Evolutionary conservation across 2,329 filamentous ascomycete genomes (phyloP).

Genomic region (Fusarium incarnatum): DNA sequence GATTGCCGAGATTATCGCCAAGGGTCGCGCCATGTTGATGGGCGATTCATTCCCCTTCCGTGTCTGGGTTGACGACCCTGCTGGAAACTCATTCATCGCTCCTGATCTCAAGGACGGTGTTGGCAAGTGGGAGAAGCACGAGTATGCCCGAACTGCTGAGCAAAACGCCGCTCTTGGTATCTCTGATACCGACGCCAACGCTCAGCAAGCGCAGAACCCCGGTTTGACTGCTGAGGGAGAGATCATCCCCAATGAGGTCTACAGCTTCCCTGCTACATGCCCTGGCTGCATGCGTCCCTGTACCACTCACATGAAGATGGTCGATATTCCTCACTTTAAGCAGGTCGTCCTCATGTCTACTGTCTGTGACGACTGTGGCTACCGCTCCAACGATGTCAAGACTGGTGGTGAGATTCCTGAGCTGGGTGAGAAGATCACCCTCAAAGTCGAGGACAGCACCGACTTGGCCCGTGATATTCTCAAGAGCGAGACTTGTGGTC

Average conservation of each 20-base stretch:
- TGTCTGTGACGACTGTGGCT: slow-evolving; percentile 90
- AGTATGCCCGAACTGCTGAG: slow-evolving; percentile 83
- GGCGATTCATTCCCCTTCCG: slow-evolving; percentile 88
- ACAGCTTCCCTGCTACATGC: slow-evolving; percentile 90
- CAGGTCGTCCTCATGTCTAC: slow-evolving; percentile 97
- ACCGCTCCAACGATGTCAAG: slow-evolving; percentile 97
- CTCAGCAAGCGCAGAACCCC: slow-evolving; percentile 66
- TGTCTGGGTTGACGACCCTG: slow-evolving; percentile 87
- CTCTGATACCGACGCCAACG: slow-evolving; percentile 69
- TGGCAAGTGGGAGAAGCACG: slow-evolving; percentile 89
- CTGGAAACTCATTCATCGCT: slow-evolving; percentile 96
- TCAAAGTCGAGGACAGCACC: slow-evolving; percentile 74
- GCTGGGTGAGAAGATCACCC: slow-evolving; percentile 83
- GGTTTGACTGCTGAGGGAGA: slow-evolving; percentile 70
- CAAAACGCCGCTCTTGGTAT: slow-evolving; percentile 91
- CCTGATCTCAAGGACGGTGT: slow-evolving; percentile 82
- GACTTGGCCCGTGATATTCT: slow-evolving; percentile 94
- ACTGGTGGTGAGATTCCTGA: slow-evolving; percentile 93
- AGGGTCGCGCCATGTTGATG: slow-evolving; percentile 79
- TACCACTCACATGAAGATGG: slow-evolving; percentile 97
- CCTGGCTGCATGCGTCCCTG: slow-evolving; percentile 89
- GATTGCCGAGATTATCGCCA: slow-evolving; percentile 79
- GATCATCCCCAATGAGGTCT: slow-evolving; percentile 93
- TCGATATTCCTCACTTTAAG: slow-evolving; percentile 97
- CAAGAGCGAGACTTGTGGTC: slow-evolving; percentile 91